Conservation (phyloP, 306 rosid genomes). For the Hippophae tibetana region DNA sequence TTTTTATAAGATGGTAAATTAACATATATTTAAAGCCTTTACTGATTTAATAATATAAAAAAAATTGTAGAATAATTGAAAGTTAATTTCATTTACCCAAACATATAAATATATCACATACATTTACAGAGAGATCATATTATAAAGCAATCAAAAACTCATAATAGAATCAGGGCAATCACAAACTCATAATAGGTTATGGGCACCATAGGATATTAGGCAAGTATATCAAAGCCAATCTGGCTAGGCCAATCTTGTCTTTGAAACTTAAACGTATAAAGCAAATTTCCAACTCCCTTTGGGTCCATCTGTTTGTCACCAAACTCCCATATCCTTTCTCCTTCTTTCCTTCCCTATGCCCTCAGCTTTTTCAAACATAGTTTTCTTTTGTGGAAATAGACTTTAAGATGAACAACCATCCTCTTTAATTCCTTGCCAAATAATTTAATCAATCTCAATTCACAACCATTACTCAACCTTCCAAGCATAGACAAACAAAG, state of each 20-base stretch:
- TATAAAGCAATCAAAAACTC: slow-evolving; percentile 5
- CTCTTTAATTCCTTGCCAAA: not conserved
- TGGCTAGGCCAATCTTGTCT: slow-evolving; percentile 29
- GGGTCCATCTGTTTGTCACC: slow-evolving; percentile 14
- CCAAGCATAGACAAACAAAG: slow-evolving; percentile 85
- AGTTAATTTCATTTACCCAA: too few species aligned
- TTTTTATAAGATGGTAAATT: too few species aligned
- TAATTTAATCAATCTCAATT: not conserved
- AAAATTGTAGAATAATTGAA: too few species aligned
- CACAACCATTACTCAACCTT: slow-evolving; percentile 34
- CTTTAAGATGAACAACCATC: not conserved
- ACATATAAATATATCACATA: not conserved
- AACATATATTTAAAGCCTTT: too few species aligned
- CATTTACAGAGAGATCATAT: not conserved
- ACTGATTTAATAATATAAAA: too few species aligned
- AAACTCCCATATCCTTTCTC: not conserved
- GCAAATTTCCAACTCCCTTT: slow-evolving; percentile 9
- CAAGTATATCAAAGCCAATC: slow-evolving; percentile 18
- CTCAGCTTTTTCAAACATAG: not conserved
- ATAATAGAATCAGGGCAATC: slow-evolving; percentile 1
- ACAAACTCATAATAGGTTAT: slow-evolving; percentile 5
- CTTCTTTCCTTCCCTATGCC: not conserved
- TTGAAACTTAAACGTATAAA: slow-evolving; percentile 8
- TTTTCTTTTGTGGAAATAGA: too few species aligned
- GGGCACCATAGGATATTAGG: slow-evolving; percentile 16